Evolutionary conservation across 1,284 basidiomycete species (phyloP), one percentile per base, ranked within the genome.

Genomic region (Pisolithus thermaeus): DNA sequence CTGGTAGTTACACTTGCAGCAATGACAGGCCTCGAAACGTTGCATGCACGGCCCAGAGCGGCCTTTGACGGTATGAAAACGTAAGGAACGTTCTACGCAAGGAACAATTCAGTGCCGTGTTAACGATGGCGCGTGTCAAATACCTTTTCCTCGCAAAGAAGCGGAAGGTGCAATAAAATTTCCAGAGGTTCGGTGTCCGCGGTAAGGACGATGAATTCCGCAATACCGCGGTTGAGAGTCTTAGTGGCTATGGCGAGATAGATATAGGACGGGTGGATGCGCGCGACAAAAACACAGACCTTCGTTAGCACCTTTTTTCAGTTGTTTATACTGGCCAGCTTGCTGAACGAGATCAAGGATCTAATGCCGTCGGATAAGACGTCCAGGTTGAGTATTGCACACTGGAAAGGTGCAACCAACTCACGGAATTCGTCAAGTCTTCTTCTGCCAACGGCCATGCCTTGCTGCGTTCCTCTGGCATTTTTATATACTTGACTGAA

Each of bases 231-330:
- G 74, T 99, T 99, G 59, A 99, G 81, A 23, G 97, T 99, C 80
- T 98, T 98, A 60, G 95, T 97, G 46, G 89, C 90, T 85, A 68
- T 53, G 61, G 52, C 43, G 16, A 28, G 43, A 20, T 22, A 22
- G 22, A 7, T 37, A 35, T 30, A 38, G 50, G 25, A 23, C 9
- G 12, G 7, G 35, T 28, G 27, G 41, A n/a, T 28, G 16, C 38
- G 38, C 32, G 37, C 25, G 18, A 25, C 40, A 23, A 22, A 18
- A 47, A 57, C 41, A 57, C 77, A 36, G 47, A 89, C 90, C 88
- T 80, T 97, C 93, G 70, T 97, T 97, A 40, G 93, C 93, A 58
- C 96, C 96, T 78, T 99, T 99, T 78, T 98, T 99, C 50, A 99
- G 77, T 73, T 97, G 93, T 74, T 96, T 95, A 78, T 95, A 96